Evolutionary conservation across 768 basidiomycete genomes (phyloP).

Genomic region (Royoungia palumana): DNA sequence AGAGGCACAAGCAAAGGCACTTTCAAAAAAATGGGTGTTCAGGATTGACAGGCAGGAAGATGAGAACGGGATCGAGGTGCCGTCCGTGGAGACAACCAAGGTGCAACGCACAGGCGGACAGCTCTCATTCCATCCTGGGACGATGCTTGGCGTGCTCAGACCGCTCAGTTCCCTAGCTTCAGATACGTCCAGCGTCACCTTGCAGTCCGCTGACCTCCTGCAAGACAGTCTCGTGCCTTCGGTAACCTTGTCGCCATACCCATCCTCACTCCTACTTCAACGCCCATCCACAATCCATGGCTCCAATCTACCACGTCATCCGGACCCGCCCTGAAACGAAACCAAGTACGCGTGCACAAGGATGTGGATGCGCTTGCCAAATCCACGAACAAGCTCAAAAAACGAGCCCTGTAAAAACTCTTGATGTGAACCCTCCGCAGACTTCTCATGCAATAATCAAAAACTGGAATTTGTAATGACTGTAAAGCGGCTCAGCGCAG

Average conservation of each 20-base stretch:
- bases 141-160: too few relatives aligned
- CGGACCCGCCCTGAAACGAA: conserved; percentile 64
- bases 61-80: too few relatives aligned
- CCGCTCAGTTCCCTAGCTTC: conserved; percentile 36
- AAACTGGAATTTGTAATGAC: too few relatives aligned
- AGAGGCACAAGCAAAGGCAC: conserved; percentile 65
- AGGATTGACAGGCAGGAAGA: conserved; percentile 33
- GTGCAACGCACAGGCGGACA: conserved; percentile 66
- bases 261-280: too few relatives aligned
- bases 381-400: conserved; percentile 72
- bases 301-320: conserved; percentile 43
- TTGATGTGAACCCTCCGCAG: too few relatives aligned
- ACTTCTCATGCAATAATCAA: too few relatives aligned
- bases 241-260: conserved; percentile 7
- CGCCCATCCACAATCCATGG: conserved; percentile 98
- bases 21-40: conserved; percentile 63
- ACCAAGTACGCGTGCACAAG: conserved; percentile 70
- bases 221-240: conserved; percentile 28
- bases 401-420: conserved; percentile 32
- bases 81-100: conserved; percentile 33
- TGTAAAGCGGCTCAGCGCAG: too few relatives aligned
- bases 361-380: conserved; percentile 58
- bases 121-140: conserved; percentile 57
- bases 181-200: conserved; percentile 67
- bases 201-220: conserved; percentile 55